phyloP scores from a whole-genome alignment of 2,329 filamentous ascomycete genomes.

The Neofusicoccum cordaticola region DNA sequence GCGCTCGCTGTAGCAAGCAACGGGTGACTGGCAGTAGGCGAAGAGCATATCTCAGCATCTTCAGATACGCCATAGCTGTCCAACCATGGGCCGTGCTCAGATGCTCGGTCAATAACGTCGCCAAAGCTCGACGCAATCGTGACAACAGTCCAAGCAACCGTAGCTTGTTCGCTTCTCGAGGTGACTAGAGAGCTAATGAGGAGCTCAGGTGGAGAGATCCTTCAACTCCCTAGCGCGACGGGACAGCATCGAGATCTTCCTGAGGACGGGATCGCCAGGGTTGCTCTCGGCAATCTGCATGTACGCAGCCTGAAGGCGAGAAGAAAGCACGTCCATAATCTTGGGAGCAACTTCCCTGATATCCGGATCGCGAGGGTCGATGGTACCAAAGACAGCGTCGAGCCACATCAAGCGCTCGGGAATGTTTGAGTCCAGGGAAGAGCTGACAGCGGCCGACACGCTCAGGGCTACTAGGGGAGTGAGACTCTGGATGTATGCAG shows the following conservation, averaged over 20 bases:
- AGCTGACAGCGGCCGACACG: slow-evolving; percentile 61
- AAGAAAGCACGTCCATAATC: slow-evolving; percentile 59
- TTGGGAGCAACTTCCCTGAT: slow-evolving; percentile 56
- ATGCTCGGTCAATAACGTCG: background rate
- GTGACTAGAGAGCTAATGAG: background rate
- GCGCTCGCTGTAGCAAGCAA: background rate
- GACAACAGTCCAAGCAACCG: background rate
- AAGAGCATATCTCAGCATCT: slow-evolving; percentile 20
- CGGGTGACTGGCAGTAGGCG: background rate
- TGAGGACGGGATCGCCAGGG: slow-evolving; percentile 52
- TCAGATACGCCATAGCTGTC: background rate
- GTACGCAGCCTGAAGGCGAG: slow-evolving; percentile 57
- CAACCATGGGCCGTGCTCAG: background rate
- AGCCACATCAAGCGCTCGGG: slow-evolving; percentile 59
- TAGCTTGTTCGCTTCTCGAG: background rate
- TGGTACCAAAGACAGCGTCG: slow-evolving; percentile 51
- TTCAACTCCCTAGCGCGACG: slow-evolving; percentile 30
- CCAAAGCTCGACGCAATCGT: background rate
- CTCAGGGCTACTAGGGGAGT: slow-evolving; percentile 59
- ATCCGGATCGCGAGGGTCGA: slow-evolving; percentile 55
- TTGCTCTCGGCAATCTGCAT: slow-evolving; percentile 54
- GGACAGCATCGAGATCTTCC: slow-evolving; percentile 48
- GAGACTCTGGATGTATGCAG: slow-evolving; percentile 54
- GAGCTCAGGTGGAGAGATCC: background rate
- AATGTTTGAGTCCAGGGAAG: slow-evolving; percentile 53